Percentiles rank a stretch among this genome's conserved stretches.
Conservation (phyloP, 1,284 basidiomycete species). For the Cutaneotrichosporon cutaneum region DNA sequence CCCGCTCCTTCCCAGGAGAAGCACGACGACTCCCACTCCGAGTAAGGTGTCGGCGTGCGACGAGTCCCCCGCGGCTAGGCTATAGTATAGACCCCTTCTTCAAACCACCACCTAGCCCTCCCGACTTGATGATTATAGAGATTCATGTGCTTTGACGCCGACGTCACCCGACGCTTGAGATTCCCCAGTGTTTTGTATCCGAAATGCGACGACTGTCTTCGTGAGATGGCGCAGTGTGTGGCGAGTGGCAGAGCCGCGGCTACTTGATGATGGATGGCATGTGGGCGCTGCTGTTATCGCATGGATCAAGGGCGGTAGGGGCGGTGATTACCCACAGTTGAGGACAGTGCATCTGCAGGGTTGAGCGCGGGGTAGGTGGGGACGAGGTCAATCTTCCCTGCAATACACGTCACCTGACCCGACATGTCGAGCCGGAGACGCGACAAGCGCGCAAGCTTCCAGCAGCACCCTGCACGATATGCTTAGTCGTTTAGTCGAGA, state of each 20-base stretch:
- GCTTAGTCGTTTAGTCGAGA: not conserved
- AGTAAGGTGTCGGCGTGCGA: not conserved
- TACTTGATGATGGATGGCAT: no score
- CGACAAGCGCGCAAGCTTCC: not conserved
- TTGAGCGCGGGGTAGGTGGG: not conserved
- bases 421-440: not conserved
- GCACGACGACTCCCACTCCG: not conserved
- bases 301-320: no score
- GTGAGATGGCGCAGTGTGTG: not conserved
- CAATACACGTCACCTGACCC: not conserved
- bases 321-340: no score
- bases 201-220: not conserved
- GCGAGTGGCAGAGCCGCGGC: not conserved
- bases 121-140: conserved; percentile 7
- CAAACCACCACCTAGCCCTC: not conserved
- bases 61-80: not conserved
- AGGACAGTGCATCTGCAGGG: no score
- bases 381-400: not conserved
- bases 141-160: conserved; percentile 4
- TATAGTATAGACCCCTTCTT: conserved; percentile 2
- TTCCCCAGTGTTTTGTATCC: conserved; percentile 9
- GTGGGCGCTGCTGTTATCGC: no score
- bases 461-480: not conserved
- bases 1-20: not conserved
- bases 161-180: not conserved